A percentile compares a stretch with the other conserved stretches of the same genome.
These are phyloP conservation scores for Blastobotrys americana DNA, from an alignment of 805 yeast genomes.

Conservation along the genomic window DNA sequence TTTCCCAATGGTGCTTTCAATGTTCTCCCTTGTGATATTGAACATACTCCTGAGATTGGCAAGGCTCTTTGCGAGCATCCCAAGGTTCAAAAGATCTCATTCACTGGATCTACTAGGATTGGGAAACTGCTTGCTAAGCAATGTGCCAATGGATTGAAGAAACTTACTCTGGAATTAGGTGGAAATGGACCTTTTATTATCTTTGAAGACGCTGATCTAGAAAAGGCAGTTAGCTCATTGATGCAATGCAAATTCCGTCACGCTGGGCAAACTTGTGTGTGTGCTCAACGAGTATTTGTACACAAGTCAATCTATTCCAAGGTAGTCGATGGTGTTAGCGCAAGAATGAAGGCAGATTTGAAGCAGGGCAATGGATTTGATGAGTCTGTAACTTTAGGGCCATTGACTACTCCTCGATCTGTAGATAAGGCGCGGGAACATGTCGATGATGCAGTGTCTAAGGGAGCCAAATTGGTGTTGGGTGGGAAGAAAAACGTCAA, in stretches of 20 bases:
- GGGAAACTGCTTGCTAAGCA: constrained; percentile 56
- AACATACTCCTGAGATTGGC: constrained; percentile 46
- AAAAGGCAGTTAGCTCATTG: constrained; percentile 46
- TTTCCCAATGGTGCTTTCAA: constrained; percentile 53
- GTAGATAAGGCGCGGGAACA: constrained; percentile 48
- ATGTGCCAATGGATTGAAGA: constrained; percentile 47
- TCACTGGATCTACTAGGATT: constrained; percentile 59
- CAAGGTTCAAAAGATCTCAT: constrained; percentile 48
- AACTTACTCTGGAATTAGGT: constrained; percentile 56
- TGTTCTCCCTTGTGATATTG: constrained; percentile 32
- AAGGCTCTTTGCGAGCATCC: constrained; percentile 44
- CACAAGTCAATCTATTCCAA: constrained; percentile 45
- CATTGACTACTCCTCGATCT: constrained; percentile 9
- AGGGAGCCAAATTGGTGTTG: constrained; percentile 47
- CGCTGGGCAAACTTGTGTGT: constrained; percentile 61
- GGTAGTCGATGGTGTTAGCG: too few species aligned
- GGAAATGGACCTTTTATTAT: constrained; percentile 63
- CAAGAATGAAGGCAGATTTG: constrained; percentile 48
- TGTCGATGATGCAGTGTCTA: constrained; percentile 44
- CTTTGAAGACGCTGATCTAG: constrained; percentile 53
- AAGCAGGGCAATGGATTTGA: constrained; percentile 47
- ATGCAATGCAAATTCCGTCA: constrained; percentile 52
- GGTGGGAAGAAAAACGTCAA: constrained; percentile 49
- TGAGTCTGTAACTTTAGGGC: constrained; percentile 41
- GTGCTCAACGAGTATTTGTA: constrained; percentile 54